Evolutionary conservation across 768 basidiomycete species (phyloP).

Genomic region (Rhizopogon salebrosus): DNA sequence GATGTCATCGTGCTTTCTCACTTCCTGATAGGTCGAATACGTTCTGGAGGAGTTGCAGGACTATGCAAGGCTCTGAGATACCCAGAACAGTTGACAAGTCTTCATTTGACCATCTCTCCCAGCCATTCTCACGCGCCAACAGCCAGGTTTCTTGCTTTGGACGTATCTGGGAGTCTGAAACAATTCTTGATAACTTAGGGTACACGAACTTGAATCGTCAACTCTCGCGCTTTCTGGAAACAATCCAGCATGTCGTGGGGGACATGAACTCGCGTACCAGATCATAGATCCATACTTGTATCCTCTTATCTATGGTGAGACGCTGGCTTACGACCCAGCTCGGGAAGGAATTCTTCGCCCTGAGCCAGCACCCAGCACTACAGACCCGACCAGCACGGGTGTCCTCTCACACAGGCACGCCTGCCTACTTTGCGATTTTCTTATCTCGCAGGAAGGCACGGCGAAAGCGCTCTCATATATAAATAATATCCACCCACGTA

Average conservation of each 20-base stretch:
- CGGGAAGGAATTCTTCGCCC: constrained; percentile 15
- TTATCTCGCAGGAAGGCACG: constrained; percentile 25
- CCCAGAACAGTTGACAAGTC: constrained; percentile 32
- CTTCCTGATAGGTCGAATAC: constrained; percentile 34
- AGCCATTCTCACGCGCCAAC: neutral
- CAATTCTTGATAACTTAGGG: constrained; percentile 14
- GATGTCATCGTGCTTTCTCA: neutral
- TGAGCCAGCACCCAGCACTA: constrained; percentile 21
- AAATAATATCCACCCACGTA: constrained; percentile 43
- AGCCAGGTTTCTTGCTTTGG: constrained; percentile 56
- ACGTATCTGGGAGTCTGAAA: constrained; percentile 45
- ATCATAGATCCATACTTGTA: constrained; percentile 38
- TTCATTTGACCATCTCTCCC: neutral
- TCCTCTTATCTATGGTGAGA: constrained; percentile 35
- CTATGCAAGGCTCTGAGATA: constrained; percentile 38
- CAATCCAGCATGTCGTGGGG: constrained; percentile 1
- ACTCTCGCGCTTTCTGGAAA: constrained; percentile 18
- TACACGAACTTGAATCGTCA: constrained; percentile 14
- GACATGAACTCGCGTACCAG: constrained; percentile 17
- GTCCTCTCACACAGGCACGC: constrained; percentile 36
- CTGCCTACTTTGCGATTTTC: constrained; percentile 41
- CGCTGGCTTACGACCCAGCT: constrained; percentile 28
- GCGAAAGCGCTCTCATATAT: constrained; percentile 43
- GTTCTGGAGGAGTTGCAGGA: constrained; percentile 45
- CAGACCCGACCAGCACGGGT: constrained; percentile 27